These are phyloP conservation scores for Crepidotus variabilis DNA, from an alignment of 768 basidiomycete species.

Conservation along the genomic window DNA sequence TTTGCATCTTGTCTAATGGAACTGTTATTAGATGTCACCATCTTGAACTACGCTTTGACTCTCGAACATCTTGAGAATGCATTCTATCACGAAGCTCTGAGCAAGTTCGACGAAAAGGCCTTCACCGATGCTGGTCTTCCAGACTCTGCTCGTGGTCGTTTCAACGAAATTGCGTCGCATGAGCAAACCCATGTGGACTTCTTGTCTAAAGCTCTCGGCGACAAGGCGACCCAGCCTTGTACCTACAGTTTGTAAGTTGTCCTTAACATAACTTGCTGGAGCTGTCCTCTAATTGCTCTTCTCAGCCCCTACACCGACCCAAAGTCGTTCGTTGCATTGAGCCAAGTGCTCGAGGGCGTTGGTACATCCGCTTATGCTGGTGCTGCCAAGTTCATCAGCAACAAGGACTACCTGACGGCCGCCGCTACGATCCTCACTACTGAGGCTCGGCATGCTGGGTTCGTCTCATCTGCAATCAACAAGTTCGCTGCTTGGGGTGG, in stretches of 20 bases:
- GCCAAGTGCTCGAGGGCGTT: constrained; percentile 53
- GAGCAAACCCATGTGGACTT: constrained; percentile 42
- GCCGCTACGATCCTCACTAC: constrained; percentile 57
- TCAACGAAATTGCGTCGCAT: constrained; percentile 50
- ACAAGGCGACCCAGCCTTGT: constrained; percentile 44
- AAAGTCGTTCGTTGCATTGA: constrained; percentile 43
- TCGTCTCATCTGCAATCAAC: constrained; percentile 50
- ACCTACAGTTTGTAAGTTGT: constrained; percentile 52
- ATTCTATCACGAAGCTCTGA: constrained; percentile 41
- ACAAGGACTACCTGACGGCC: constrained; percentile 48
- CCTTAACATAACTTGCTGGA: background rate
- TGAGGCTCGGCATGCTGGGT: constrained; percentile 61
- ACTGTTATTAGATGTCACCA: constrained; percentile 18
- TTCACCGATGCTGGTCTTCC: constrained; percentile 47
- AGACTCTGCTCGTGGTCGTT: constrained; percentile 44
- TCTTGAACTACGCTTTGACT: constrained; percentile 45
- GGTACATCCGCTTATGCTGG: constrained; percentile 58
- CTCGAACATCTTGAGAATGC: constrained; percentile 44
- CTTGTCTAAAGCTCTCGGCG: constrained; percentile 37
- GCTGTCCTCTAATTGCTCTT: background rate
- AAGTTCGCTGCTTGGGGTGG: constrained; percentile 52
- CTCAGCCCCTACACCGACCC: constrained; percentile 38
- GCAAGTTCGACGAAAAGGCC: constrained; percentile 38
- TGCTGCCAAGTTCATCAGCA: constrained; percentile 41
- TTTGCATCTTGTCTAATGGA: too few relatives aligned